Base-by-base conservation (phyloP, 2,329 filamentous ascomycete species). In the Pseudocercospora cruenta region DNA sequence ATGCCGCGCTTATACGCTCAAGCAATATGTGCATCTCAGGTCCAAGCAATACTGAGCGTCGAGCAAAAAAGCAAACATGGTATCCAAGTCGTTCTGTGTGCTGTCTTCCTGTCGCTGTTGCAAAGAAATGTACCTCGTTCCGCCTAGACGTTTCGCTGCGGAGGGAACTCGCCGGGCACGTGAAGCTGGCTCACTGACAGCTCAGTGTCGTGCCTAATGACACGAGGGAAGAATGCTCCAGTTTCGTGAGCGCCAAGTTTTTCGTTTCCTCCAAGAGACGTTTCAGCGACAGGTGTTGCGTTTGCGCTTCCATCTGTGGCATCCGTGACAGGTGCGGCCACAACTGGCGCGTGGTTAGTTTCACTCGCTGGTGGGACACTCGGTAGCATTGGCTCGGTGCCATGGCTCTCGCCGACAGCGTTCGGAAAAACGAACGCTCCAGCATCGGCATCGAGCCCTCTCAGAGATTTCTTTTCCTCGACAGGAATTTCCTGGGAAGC, bases 171-270 rank as follows among this genome's bases (percentile, higher is more conserved):
- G 10, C 90, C 90, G 3, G 90, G 90, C 19, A 93, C 85, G 73
- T 91, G 89, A 59, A 92, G 78, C 73, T 89, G 85, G 62, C 87
- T 88, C 53, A 91, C 86, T 28, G 78, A 82, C 26, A 82, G 74
- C 67, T 82, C 80, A 5, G 82, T 84, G 60, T 83, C 77, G 49
- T 82, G 80, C 62, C 82, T 75, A 28, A 78, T 71, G 39, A 83
- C 75, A 5, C 85, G 86, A 12, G 84, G 82, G 6, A 83, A 80
- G 69, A 84, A 83, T 55, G 82, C 79, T 14, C 79, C 73, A 55
- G 75, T 78, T 69, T 72, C 72, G 63, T 73, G 74, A 43, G 75
- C 75, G 74, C 72, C 51, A 8, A 55, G 1, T 19, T 55, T 55
- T 66, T 80, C 78, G 65, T 73, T 66, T 19, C 76, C 75, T 57